Evolutionary conservation across 768 basidiomycete genomes (phyloP), one percentile per base, ranked within the genome.

Genomic region (Holtermanniella nyarrowii): DNA sequence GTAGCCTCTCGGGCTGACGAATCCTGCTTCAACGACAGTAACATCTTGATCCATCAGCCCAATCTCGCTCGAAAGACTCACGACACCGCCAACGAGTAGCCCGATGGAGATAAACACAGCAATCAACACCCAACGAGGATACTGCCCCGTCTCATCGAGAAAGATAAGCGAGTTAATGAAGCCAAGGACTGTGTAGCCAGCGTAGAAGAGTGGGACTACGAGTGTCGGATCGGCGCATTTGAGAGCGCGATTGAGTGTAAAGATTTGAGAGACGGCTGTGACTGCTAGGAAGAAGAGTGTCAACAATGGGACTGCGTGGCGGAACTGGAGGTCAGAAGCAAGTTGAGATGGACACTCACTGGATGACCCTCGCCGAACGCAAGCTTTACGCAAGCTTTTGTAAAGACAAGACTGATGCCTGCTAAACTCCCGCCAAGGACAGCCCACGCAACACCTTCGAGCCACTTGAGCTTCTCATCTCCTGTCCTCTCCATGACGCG

Each of bases 151-250:
- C 73, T 87, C 80, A 62, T 93, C 76, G 64, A 88, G 88, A 72
- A 93, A 95, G 16, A 74, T 69, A 61, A 83, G 71, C 10, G 82
- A 82, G 61, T 84, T 76, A 52, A 84, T 65, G 72, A 82, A 82
- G 16, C 66, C 64, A 14, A 64, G 53, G 10, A 66, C 62, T 3
- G 66, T 65, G 40, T 66, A 66, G 62, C 82, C 31, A 10, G 88
- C 88, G 66, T 93, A 96, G 68, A 96, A 95, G 13, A 91, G 83
- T 0, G 93, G 91, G 0, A 95, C 90, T 16, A 95, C 88, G 0
- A 95, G 60, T 13, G 72, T 71, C 4, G 69, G 70, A 52, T 72
- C 90, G 60, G 91, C 91, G 7, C 86, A 83, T 63, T 82, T 82
- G n/a, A 93, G 76, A 4, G 85, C 90, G 40, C 84, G 82, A 65